Base-by-base conservation (phyloP, 2,329 filamentous ascomycete genomes). In the Scleromitrula shiraiana region DNA sequence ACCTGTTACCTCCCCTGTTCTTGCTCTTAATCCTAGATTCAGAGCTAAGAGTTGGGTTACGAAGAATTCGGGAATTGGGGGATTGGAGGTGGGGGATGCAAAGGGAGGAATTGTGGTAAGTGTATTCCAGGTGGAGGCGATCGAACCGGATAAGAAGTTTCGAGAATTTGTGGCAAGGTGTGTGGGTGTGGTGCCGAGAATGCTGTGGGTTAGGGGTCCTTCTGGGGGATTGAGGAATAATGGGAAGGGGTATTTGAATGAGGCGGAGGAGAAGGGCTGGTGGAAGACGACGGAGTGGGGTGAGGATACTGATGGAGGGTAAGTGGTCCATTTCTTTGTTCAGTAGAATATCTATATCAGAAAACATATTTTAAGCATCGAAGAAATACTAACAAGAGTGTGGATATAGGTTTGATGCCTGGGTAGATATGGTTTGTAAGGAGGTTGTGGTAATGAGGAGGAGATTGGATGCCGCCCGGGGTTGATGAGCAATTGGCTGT, bases 371-470 rank as follows among this genome's bases (percentile, higher is more conserved):
- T n/a, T n/a, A n/a, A n/a, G n/a, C n/a, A n/a, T n/a, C n/a, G n/a
- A n/a, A n/a, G n/a, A n/a, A n/a, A n/a, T n/a, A n/a, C n/a, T n/a
- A n/a, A n/a, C n/a, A n/a, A n/a, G n/a, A n/a, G n/a, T n/a, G n/a
- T n/a, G n/a, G n/a, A n/a, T n/a, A 4, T 10, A 46, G 43, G 19
- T 46, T 32, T 7, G 35, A 46, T 24, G 43, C 14, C 1, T 46
- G 43, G 33, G 43, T 46, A 5, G 43, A 46, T 19, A 46, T 46
- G 43, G 43, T 46, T 17, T 46, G 33, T 10, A 46, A 39, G 15
- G 43, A 46, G 4, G 43, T 46, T 4, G 14, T 46, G 5, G 24
- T 26, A 5, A 46, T 46, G 43, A 46, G 43, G 5, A 20, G 35
- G 29, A 32, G 43, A 23, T 26, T 46, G 4, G 43, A 46, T 24